Conservation (phyloP, 2,329 filamentous ascomycete genomes). For the Zopfia rhizophila region DNA sequence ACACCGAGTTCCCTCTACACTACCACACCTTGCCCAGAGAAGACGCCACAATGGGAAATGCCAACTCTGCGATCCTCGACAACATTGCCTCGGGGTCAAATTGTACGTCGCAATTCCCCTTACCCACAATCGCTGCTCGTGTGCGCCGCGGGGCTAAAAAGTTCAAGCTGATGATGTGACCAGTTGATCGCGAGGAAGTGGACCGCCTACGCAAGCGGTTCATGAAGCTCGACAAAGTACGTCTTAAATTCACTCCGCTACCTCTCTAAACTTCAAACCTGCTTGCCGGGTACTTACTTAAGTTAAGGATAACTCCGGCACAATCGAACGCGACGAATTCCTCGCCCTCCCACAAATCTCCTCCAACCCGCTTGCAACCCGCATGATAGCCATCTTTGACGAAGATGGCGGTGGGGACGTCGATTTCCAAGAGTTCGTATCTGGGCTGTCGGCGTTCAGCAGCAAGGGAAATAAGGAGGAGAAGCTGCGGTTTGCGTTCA, state of each 20-base stretch:
- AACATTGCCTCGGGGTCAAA: constrained; percentile 97
- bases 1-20: constrained; percentile 23
- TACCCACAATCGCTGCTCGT: constrained; percentile 25
- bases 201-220: constrained; percentile 96
- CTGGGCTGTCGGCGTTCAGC: constrained; percentile 92
- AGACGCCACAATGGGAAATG: constrained; percentile 60
- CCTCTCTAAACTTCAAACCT: constrained; percentile 11
- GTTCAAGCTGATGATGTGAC: constrained; percentile 33
- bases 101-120: constrained; percentile 68
- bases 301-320: constrained; percentile 99
- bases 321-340: constrained; percentile 98
- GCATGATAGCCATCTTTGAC: constrained; percentile 99
- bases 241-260: constrained; percentile 25
- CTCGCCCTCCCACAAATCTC: constrained; percentile 96
- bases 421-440: constrained; percentile 98
- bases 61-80: constrained; percentile 79
- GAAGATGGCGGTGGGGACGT: constrained; percentile 98
- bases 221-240: constrained; percentile 98
- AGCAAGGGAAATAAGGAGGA: constrained; percentile 99
- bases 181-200: constrained; percentile 97
- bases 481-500: constrained; percentile 97
- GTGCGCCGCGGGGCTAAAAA: constrained; percentile 42
- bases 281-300: constrained; percentile 15
- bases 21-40: constrained; percentile 22
- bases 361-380: constrained; percentile 95